Evolutionary conservation across 2,329 filamentous ascomycete genomes (phyloP).

Genomic region (Monilinia fructicola): DNA sequence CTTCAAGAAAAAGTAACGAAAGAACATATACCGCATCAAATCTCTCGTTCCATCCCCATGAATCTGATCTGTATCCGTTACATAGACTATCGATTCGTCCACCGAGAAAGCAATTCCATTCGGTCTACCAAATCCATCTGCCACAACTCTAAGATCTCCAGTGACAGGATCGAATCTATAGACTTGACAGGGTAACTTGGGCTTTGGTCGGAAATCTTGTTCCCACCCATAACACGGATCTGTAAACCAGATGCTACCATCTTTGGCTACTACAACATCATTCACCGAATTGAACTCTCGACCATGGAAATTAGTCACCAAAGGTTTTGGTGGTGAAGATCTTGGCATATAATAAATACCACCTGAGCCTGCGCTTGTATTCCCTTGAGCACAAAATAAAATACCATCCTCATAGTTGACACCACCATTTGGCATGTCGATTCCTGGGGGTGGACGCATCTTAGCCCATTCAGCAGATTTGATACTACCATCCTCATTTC

Average conservation of each 20-base stretch:
- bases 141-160: conserved; percentile 54
- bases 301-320: conserved; percentile 61
- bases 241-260: conserved; percentile 63
- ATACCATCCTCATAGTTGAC: conserved; percentile 33
- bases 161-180: conserved; percentile 55
- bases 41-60: conserved; percentile 30
- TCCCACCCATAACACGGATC: conserved; percentile 60
- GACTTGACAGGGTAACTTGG: conserved; percentile 56
- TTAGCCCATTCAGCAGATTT: conserved; percentile 40
- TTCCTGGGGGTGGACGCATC: conserved; percentile 43
- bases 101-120: conserved; percentile 61
- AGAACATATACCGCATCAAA: conserved; percentile 24
- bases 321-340: conserved; percentile 29
- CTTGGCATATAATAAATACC: conserved; percentile 32
- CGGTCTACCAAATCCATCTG: conserved; percentile 55
- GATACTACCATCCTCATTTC: conserved; percentile 36
- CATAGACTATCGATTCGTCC: conserved; percentile 51
- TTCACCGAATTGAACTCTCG: conserved; percentile 60
- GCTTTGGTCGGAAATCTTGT: conserved; percentile 56
- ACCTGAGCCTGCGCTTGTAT: conserved; percentile 15
- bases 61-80: conserved; percentile 56
- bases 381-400: conserved; percentile 35
- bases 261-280: conserved; percentile 54
- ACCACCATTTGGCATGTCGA: conserved; percentile 38
- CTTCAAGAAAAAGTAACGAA: conserved; percentile 1